Evolutionary conservation across 2,329 filamentous ascomycete genomes (phyloP), one percentile per base, ranked within the genome.

Genomic region (Fonsecaea erecta): DNA sequence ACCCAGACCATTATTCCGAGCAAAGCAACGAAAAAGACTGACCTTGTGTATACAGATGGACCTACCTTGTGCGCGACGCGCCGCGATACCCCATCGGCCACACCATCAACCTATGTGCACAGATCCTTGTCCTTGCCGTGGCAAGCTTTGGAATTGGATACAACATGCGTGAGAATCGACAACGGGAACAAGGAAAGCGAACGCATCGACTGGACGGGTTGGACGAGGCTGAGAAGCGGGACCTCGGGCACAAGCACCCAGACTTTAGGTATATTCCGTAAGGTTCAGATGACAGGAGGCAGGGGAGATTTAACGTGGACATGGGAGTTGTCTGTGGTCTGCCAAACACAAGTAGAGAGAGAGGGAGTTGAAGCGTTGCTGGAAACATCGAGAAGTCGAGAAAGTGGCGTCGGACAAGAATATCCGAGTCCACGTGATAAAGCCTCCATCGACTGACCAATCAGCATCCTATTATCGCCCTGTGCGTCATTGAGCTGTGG

Each of bases 1-100:
- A 12, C 86, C 1, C 92, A 92, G n/a, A n/a, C n/a, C n/a, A 75
- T 73, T 90, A 18, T 74, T 78, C 26, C 40, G n/a, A n/a, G n/a
- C n/a, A 30, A 30, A 30, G 28, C 3, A 30, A 4, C 28, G 28
- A 35, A 30, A 28, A 8, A 11, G 14, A 46, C 54, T 63, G 62
- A 68, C 61, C 11, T 34, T 60, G 8, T 32, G 7, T 35, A n/a
- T n/a, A n/a, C n/a, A 63, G 62, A 51, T 71, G 69, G 69, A 63
- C 67, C n/a, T 71, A 71, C 35, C 63, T 71, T 7, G 43, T 63
- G 0, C 72, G 76, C 54, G 83, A 85, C 68, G 75, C 77, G 1
- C 83, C 84, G 0, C 76, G 77, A 16, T 86, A 85, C 66, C 76
- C 79, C 3, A 78, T 84, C 2, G 84, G 83, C 0, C 83, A 85